Conservation (phyloP, 306 rosid species). For the Leucaena leucocephala region DNA sequence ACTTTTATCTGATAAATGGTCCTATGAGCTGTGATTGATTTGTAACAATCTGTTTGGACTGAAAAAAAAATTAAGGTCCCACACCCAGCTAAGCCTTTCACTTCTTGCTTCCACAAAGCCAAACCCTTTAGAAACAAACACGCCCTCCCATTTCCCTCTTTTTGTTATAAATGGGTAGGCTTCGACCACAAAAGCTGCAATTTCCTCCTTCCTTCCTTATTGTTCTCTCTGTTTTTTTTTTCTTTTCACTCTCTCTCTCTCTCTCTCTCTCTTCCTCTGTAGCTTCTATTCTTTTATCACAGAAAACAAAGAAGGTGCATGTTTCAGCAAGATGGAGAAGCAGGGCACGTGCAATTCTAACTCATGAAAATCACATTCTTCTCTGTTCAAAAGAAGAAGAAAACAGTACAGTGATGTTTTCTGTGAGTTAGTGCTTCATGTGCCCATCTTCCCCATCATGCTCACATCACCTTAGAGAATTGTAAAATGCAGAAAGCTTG, state of each 20-base stretch:
- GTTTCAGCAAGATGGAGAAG: constrained; percentile 98
- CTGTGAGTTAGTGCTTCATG: constrained; percentile 86
- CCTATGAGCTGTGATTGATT: constrained; percentile 43
- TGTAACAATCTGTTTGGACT: constrained; percentile 60
- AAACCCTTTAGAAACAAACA: constrained; percentile 42
- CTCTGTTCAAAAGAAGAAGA: not conserved
- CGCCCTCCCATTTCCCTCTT: constrained; percentile 46
- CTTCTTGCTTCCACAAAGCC: constrained; percentile 40
- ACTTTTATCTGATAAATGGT: constrained; percentile 43
- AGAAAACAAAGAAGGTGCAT: constrained; percentile 56
- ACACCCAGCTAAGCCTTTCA: constrained; percentile 60
- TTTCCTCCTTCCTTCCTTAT: constrained; percentile 13
- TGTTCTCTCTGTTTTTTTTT: not conserved
- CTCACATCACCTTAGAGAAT: constrained; percentile 61
- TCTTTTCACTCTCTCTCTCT: not conserved
- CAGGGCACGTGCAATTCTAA: constrained; percentile 99
- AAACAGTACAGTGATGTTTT: not conserved
- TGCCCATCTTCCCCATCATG: constrained; percentile 99
- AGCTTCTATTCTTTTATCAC: not conserved
- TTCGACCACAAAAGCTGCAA: constrained; percentile 44
- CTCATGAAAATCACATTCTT: constrained; percentile 49
- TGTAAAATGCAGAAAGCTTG: constrained; percentile 36
- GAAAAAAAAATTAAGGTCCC: constrained; percentile 47
- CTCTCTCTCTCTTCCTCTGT: not conserved
- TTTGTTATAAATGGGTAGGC: constrained; percentile 52